Percentiles rank a stretch among this genome's conserved stretches.
These are phyloP conservation scores for Pythium catenulatum DNA, from an alignment of 352 stramenopile genomes.

Conservation along the genomic window DNA sequence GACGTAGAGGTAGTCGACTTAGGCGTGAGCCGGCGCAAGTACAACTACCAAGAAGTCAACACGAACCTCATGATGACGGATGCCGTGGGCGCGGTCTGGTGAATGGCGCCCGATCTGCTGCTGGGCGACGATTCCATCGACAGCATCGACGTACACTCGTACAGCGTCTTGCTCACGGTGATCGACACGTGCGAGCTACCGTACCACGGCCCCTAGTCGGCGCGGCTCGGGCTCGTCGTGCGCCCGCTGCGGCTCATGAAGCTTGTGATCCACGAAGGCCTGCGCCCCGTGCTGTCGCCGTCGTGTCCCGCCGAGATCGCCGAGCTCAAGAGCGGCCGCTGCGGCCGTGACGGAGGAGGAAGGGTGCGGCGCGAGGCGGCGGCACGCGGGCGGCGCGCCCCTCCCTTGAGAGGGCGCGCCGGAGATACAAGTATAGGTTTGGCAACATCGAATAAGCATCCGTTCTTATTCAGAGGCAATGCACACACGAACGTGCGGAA, in stretches of 20 bases:
- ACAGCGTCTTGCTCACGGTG: slow-evolving; percentile 83
- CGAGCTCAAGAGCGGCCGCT: too few relatives aligned
- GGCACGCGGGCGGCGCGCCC: too few relatives aligned
- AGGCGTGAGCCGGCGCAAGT: slow-evolving; percentile 75
- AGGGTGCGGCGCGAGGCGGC: too few relatives aligned
- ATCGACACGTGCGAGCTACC: slow-evolving; percentile 85
- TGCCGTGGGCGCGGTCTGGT: slow-evolving; percentile 76
- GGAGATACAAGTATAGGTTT: too few relatives aligned
- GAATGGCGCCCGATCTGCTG: slow-evolving; percentile 81
- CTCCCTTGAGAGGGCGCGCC: too few relatives aligned
- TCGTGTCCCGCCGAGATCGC: slow-evolving; percentile 77
- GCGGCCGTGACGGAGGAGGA: too few relatives aligned
- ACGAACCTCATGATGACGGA: slow-evolving; percentile 73
- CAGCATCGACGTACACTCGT: slow-evolving; percentile 89
- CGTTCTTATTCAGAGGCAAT: too few relatives aligned
- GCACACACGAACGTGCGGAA: too few relatives aligned
- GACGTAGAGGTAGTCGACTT: slow-evolving; percentile 78
- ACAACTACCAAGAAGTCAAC: slow-evolving; percentile 65
- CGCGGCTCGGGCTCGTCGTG: slow-evolving; percentile 67
- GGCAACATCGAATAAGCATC: too few relatives aligned
- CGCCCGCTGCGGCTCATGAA: slow-evolving; percentile 80
- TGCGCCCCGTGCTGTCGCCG: slow-evolving; percentile 74
- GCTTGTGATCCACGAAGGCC: slow-evolving; percentile 75
- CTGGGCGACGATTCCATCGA: slow-evolving; percentile 84
- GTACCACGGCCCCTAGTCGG: slow-evolving; percentile 77